Conservation (phyloP, 495 filamentous ascomycete species). For the Podospora tetraspora region DNA sequence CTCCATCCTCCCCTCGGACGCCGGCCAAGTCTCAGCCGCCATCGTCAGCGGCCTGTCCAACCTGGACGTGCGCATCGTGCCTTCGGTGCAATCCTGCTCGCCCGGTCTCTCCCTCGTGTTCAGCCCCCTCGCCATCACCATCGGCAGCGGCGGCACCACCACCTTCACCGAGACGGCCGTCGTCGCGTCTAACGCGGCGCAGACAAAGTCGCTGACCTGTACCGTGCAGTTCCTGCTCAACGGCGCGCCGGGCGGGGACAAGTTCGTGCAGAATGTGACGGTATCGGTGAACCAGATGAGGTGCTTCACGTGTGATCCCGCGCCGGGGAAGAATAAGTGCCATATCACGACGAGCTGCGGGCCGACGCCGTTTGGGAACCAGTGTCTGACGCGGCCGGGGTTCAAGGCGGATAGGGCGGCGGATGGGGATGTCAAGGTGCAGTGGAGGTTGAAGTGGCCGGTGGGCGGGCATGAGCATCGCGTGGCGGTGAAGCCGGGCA, state of each 20-base stretch:
- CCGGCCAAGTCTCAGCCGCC: background rate
- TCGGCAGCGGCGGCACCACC: conserved; percentile 3
- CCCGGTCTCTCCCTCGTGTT: conserved; percentile 1
- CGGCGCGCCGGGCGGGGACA: conserved; percentile 6
- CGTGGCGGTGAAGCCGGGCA: conserved; percentile 11
- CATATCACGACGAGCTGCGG: conserved; percentile 6
- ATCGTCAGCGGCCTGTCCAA: conserved; percentile 15
- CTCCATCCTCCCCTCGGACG: conserved; percentile 6
- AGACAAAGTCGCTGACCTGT: background rate
- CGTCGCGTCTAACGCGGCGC: background rate
- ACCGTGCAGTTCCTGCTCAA: conserved; percentile 8
- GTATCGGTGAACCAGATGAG: conserved; percentile 2
- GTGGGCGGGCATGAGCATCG: conserved; percentile 9
- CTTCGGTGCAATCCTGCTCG: background rate
- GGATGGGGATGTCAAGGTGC: conserved; percentile 1
- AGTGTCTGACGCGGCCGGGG: conserved; percentile 12
- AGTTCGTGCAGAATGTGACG: conserved; percentile 4
- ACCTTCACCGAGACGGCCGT: conserved; percentile 5
- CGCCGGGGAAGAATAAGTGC: conserved; percentile 11
- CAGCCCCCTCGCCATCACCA: conserved; percentile 1
- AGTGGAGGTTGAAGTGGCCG: conserved; percentile 10
- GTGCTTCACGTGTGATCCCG: conserved; percentile 8
- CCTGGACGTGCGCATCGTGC: conserved; percentile 4
- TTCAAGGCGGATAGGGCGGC: conserved; percentile 9
- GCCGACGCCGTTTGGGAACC: conserved; percentile 9